Base-by-base conservation (phyloP, 805 yeast genomes). In the Metschnikowia cubensis region DNA sequence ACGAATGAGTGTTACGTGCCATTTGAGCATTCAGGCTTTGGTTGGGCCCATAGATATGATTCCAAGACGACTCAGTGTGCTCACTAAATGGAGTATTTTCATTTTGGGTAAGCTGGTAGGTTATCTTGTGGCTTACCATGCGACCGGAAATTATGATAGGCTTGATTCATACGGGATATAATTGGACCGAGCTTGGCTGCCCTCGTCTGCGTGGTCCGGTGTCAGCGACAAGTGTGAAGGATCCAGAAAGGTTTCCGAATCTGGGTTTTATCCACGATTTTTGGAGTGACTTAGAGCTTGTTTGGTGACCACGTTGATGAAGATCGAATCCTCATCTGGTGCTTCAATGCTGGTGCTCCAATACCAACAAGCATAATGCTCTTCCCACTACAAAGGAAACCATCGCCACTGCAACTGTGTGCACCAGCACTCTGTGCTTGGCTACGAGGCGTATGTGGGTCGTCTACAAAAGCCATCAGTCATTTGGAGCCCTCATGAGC, bases 341-440 rank as follows among this genome's bases (percentile, higher is more conserved):
- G n/a, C n/a, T n/a, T n/a, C n/a, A n/a, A n/a, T n/a, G n/a, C n/a
- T n/a, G n/a, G n/a, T n/a, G n/a, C n/a, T n/a, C n/a, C n/a, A n/a
- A n/a, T n/a, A n/a, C n/a, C n/a, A n/a, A n/a, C n/a, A n/a, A n/a
- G n/a, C n/a, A n/a, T n/a, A n/a, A n/a, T n/a, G n/a, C n/a, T n/a
- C n/a, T n/a, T n/a, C n/a, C n/a, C n/a, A n/a, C n/a, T n/a, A n/a
- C n/a, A n/a, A n/a, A n/a, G n/a, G n/a, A n/a, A n/a, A n/a, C n/a
- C n/a, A n/a, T n/a, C n/a, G n/a, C n/a, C n/a, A n/a, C n/a, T n/a
- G n/a, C n/a, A n/a, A n/a, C n/a, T n/a, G n/a, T n/a, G n/a, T n/a
- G n/a, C n/a, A n/a, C n/a, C n/a, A n/a, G n/a, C n/a, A n/a, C n/a
- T 74, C 74, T 0, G 61, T 86, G 7, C 58, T 89, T 15, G 92